These are phyloP conservation scores for Cyberlindnera euphorbiae DNA, from an alignment of 805 yeast species.

Conservation along the genomic window DNA sequence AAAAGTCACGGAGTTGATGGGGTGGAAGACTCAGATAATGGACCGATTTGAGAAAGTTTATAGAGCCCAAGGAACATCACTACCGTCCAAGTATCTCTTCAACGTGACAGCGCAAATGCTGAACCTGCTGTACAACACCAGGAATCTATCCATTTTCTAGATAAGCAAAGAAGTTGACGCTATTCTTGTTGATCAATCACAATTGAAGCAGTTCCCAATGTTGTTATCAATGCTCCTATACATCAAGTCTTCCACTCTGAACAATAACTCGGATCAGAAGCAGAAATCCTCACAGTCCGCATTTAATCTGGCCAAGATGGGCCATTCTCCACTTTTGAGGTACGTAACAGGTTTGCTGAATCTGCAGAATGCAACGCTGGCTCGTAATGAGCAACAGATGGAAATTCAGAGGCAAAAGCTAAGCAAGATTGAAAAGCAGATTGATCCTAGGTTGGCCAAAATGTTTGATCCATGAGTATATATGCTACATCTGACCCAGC, in stretches of 20 bases:
- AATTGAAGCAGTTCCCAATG: conserved; percentile 19
- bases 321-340: conserved; percentile 22
- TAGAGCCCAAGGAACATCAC: conserved; percentile 6
- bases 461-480: conserved; percentile 1
- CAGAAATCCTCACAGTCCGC: conserved; percentile 26
- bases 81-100: conserved; percentile 12
- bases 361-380: conserved; percentile 18
- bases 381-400: conserved; percentile 23
- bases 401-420: conserved; percentile 23
- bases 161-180: conserved; percentile 11
- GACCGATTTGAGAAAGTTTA: conserved; percentile 3
- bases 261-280: conserved; percentile 26
- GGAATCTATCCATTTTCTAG: conserved; percentile 13
- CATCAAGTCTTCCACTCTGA: conserved; percentile 21
- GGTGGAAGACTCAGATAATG: conserved; percentile 4
- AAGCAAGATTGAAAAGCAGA: conserved; percentile 11
- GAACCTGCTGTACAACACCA: conserved; percentile 13
- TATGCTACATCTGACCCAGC: background rate
- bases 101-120: conserved; percentile 11
- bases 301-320: conserved; percentile 24
- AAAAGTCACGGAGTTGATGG: conserved; percentile 4
- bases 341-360: conserved; percentile 23
- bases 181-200: conserved; percentile 12
- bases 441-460: background rate
- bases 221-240: conserved; percentile 20